Conservation (phyloP, 164 flowering plant genomes). For the Liriodendron chinense region DNA sequence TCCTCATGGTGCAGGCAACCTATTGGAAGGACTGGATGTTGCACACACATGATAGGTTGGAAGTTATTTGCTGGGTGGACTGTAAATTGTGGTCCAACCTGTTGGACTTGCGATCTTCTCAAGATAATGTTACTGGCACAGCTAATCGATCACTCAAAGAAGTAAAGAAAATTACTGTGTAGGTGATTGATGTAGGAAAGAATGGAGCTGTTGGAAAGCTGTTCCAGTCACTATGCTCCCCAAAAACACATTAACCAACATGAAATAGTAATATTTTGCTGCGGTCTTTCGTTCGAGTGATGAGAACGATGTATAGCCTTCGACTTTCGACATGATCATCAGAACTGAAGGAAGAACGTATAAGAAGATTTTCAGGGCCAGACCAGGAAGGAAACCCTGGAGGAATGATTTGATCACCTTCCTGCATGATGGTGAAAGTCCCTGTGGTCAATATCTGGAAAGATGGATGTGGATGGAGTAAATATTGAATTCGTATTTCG, state of each 20-base stretch:
- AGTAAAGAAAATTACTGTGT: slow-evolving; percentile 60
- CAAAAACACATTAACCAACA: slow-evolving; percentile 94
- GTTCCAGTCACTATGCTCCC: slow-evolving; percentile 95
- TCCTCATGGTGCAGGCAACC: no score
- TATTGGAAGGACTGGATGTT: no score
- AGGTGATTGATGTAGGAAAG: slow-evolving; percentile 88
- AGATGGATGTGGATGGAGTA: not conserved
- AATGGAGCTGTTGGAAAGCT: slow-evolving; percentile 85
- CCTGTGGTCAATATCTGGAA: not conserved
- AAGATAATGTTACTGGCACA: no score
- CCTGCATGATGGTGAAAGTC: slow-evolving; percentile 39
- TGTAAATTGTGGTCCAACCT: no score
- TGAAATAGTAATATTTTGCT: slow-evolving; percentile 86
- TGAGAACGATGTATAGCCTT: slow-evolving; percentile 77
- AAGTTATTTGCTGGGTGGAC: no score
- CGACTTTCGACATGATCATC: slow-evolving; percentile 91
- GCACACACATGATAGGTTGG: no score
- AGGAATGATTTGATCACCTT: slow-evolving; percentile 81
- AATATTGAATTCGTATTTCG: no score
- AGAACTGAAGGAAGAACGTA: slow-evolving; percentile 76
- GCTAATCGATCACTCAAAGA: not conserved
- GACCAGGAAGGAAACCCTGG: slow-evolving; percentile 98
- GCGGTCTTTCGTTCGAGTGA: slow-evolving; percentile 75
- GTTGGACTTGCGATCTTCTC: no score
- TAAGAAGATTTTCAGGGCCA: slow-evolving; percentile 82